Percentiles rank a stretch among this genome's conserved stretches.
These are phyloP conservation scores for Castanea mollissima DNA, from an alignment of 306 rosid genomes.

Conservation along the genomic window DNA sequence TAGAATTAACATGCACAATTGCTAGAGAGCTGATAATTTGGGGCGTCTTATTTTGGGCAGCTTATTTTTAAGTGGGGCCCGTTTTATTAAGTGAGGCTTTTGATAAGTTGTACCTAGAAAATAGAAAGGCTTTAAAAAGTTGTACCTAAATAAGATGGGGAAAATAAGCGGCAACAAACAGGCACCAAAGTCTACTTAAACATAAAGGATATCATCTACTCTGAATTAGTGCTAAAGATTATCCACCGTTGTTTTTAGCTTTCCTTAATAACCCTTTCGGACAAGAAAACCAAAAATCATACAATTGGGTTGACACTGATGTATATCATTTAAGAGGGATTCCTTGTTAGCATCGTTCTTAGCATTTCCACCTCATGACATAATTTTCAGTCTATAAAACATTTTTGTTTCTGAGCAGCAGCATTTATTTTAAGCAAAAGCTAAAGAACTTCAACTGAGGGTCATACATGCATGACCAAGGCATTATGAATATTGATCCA, in stretches of 20 bases:
- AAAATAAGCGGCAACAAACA: too few relatives aligned
- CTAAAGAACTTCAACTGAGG: neutral
- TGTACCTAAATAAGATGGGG: too few relatives aligned
- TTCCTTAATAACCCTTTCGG: neutral
- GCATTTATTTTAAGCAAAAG: neutral
- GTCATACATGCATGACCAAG: constrained; percentile 43
- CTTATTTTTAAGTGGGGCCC: too few relatives aligned
- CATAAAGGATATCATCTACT: neutral
- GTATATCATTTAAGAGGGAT: neutral
- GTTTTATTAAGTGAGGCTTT: too few relatives aligned
- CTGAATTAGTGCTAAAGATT: neutral
- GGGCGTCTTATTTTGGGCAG: too few relatives aligned
- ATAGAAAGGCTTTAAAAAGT: too few relatives aligned
- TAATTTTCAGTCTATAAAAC: neutral
- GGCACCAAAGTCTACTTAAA: neutral
- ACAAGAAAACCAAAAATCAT: neutral
- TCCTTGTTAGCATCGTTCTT: neutral
- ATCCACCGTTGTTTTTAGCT: neutral
- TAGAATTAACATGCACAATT: neutral
- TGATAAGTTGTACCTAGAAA: too few relatives aligned
- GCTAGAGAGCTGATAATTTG: neutral
- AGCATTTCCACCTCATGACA: neutral
- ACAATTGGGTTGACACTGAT: neutral
- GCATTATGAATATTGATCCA: constrained; percentile 50
- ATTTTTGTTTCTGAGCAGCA: neutral